Evolutionary conservation across 2,329 filamentous ascomycete genomes (phyloP).

Genomic region (Tolypocladium endophyticum): DNA sequence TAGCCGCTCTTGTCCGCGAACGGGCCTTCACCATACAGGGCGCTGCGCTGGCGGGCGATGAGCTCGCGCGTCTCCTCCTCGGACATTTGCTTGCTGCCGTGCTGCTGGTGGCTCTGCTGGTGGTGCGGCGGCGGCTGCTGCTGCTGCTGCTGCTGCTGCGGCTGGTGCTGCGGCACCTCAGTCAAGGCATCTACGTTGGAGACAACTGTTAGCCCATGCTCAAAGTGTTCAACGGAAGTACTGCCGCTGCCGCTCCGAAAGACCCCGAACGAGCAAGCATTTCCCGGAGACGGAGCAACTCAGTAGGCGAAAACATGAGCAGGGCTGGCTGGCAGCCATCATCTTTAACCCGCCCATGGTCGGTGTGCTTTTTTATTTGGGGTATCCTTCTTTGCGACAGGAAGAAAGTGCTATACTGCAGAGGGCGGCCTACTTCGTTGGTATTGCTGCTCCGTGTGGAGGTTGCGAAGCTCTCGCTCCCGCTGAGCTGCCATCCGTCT

Average conservation of each 20-base stretch:
- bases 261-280: constrained; percentile 3
- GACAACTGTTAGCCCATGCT: constrained; percentile 24
- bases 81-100: constrained; percentile 67
- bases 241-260: background rate
- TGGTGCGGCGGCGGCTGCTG: background rate
- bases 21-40: constrained; percentile 71
- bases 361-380: constrained; percentile 25
- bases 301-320: constrained; percentile 2
- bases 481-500: constrained; percentile 98
- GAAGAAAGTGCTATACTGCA: constrained; percentile 53
- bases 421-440: constrained; percentile 93
- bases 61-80: constrained; percentile 94
- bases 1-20: constrained; percentile 59
- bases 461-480: constrained; percentile 97
- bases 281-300: background rate
- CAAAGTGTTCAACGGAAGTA: constrained; percentile 12
- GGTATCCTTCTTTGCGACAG: constrained; percentile 20
- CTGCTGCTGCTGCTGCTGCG: background rate
- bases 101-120: background rate
- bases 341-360: constrained; percentile 8
- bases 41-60: constrained; percentile 90
- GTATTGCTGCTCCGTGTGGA: constrained; percentile 99
- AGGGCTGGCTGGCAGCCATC: constrained; percentile 4
- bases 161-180: constrained; percentile 25
- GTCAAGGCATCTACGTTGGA: constrained; percentile 39